Evolutionary conservation across 169 alveolate species (phyloP), one percentile per base, ranked within the genome.

Genomic region (Eimeria falciformis): DNA sequence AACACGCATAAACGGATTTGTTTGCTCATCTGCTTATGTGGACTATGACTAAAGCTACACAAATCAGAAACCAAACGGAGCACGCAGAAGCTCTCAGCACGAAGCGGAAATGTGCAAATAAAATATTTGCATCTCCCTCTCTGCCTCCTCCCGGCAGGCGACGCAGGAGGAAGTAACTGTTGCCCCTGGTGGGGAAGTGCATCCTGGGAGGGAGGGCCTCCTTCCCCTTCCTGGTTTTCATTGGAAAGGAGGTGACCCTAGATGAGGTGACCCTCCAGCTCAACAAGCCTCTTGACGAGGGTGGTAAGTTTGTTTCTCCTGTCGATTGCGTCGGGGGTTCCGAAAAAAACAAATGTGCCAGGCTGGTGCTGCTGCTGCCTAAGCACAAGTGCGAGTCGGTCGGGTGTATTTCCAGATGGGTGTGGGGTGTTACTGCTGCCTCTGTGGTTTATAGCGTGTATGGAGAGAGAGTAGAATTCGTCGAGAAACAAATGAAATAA

Each of bases 181-280:
- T n/a, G n/a, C n/a, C n/a, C n/a, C n/a, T n/a, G n/a, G n/a, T n/a
- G n/a, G n/a, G n/a, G n/a, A n/a, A n/a, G n/a, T n/a, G n/a, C n/a
- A n/a, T n/a, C n/a, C n/a, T n/a, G n/a, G n/a, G n/a, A n/a, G n/a
- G n/a, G n/a, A n/a, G n/a, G n/a, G n/a, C n/a, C n/a, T n/a, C n/a
- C n/a, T n/a, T n/a, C n/a, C n/a, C n/a, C n/a, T n/a, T n/a, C n/a
- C n/a, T n/a, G n/a, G n/a, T n/a, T n/a, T n/a, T n/a, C n/a, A n/a
- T n/a, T n/a, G n/a, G n/a, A n/a, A n/a, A n/a, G n/a, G n/a, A 1
- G 18, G 18, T 50, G 11, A 14, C n/a, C 7, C 58, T 84, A 84
- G 43, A 84, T 29, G 7, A 43, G 77, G 69, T 84, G 91, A 25
- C 91, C 91, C n/a, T 84, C 91, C 71, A 84, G 77, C 83, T 84